Percentiles rank a stretch among this genome's conserved stretches.
Conservation (phyloP, 257 asterid species). For the Scutellaria galericulata region DNA sequence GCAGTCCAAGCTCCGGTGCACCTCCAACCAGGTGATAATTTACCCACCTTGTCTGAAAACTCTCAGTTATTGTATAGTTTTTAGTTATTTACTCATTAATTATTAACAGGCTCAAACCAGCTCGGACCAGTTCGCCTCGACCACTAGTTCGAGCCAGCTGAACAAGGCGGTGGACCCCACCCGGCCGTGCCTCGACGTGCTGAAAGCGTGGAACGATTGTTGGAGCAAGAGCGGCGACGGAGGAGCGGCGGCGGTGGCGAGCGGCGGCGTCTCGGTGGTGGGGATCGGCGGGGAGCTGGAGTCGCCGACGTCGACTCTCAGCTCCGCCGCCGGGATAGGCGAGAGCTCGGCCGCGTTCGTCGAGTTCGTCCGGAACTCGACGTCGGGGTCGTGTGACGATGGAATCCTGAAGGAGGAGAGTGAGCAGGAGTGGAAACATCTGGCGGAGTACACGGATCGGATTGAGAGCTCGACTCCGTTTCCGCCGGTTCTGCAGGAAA, state of each 20-base stretch:
- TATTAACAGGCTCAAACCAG: conserved; percentile 22
- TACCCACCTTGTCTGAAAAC: background rate
- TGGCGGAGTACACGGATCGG: conserved; percentile 48
- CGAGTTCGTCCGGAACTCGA: conserved; percentile 50
- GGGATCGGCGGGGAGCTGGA: conserved; percentile 52
- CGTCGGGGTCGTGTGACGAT: conserved; percentile 50
- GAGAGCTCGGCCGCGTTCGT: conserved; percentile 49
- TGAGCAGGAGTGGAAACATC: conserved; percentile 61
- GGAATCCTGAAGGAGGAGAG: conserved; percentile 57
- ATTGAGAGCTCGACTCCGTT: conserved; percentile 33
- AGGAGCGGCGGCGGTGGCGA: conserved; percentile 1
- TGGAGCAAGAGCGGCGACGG: conserved; percentile 45
- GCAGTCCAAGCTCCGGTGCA: conserved; percentile 70
- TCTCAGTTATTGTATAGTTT: too few relatives aligned
- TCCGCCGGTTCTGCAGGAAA: conserved; percentile 35
- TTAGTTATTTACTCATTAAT: background rate
- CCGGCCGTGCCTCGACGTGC: conserved; percentile 53
- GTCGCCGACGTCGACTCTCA: conserved; percentile 78
- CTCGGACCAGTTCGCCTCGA: conserved; percentile 44
- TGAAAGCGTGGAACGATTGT: conserved; percentile 60
- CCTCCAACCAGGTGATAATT: conserved; percentile 22
- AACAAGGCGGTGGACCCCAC: conserved; percentile 39
- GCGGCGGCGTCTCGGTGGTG: conserved; percentile 32
- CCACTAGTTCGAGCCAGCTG: conserved; percentile 41
- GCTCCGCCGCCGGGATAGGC: conserved; percentile 51